Evolutionary conservation across 75 land plant genomes (phyloP).

Genomic region (Ceratopteris richardii): DNA sequence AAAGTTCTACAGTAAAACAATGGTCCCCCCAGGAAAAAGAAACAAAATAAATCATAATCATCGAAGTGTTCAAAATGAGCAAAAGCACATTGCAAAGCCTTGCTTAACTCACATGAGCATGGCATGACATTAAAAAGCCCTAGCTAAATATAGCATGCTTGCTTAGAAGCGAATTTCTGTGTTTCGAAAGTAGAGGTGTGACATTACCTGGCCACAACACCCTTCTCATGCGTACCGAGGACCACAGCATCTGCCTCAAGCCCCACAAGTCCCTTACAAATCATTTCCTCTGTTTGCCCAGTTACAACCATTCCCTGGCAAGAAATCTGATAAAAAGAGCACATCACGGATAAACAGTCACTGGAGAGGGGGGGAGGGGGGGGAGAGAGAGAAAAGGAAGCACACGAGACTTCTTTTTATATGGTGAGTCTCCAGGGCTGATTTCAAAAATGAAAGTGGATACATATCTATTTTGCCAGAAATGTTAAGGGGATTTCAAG

Average conservation of each 20-base stretch:
- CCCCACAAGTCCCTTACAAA: conserved; percentile 21
- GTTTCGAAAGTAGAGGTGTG: neutral
- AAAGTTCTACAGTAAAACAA: conserved; percentile 24
- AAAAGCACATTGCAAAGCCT: neutral
- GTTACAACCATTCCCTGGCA: conserved; percentile 42
- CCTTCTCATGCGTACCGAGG: conserved; percentile 27
- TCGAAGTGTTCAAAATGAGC: neutral
- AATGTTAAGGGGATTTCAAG: too few relatives aligned
- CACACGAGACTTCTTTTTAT: too few relatives aligned
- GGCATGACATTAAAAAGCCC: neutral
- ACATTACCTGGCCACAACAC: conserved; percentile 25
- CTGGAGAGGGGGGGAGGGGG: too few relatives aligned
- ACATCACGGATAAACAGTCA: too few relatives aligned
- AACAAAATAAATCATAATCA: neutral
- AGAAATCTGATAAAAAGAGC: conserved; percentile 25
- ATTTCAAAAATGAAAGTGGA: conserved; percentile 2
- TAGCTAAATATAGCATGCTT: neutral
- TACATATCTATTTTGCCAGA: too few relatives aligned
- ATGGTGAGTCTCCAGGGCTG: too few relatives aligned
- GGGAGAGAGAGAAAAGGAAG: too few relatives aligned
- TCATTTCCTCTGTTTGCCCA: conserved; percentile 29
- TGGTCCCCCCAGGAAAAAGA: neutral
- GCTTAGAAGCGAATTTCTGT: neutral
- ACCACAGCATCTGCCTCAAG: conserved; percentile 34
- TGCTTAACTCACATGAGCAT: neutral